phyloP scores from a whole-genome alignment of 148 eudicot species.

The Mesembryanthemum crystallinum region DNA sequence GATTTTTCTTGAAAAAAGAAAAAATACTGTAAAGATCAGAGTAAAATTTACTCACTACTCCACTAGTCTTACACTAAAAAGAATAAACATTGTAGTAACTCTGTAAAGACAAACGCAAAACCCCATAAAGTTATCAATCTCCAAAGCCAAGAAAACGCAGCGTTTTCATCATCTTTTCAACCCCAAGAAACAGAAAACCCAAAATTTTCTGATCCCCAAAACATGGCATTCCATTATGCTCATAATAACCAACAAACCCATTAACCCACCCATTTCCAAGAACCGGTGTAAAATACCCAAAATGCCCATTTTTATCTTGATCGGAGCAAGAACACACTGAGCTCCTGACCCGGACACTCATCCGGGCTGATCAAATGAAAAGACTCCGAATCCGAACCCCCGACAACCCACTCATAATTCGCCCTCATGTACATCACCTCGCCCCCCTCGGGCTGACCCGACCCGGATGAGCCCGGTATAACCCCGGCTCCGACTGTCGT shows the following conservation, averaged over 20 bases:
- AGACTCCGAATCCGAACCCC: constrained; percentile 70
- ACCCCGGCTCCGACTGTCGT: constrained; percentile 87
- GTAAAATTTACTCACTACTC: too few species aligned
- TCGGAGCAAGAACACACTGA: constrained; percentile 77
- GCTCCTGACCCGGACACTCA: constrained; percentile 66
- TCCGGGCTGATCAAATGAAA: constrained; percentile 78
- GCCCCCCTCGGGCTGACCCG: constrained; percentile 28
- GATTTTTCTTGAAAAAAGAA: neutral
- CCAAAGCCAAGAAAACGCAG: constrained; percentile 26
- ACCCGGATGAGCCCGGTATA: constrained; percentile 35
- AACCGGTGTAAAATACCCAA: neutral
- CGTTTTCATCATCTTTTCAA: constrained; percentile 9
- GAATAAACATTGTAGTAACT: constrained; percentile 10
- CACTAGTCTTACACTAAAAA: neutral
- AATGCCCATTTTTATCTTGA: constrained; percentile 33
- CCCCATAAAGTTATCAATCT: constrained; percentile 29
- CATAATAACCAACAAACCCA: too few species aligned
- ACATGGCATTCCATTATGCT: neutral
- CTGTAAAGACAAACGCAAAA: constrained; percentile 10
- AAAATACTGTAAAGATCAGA: too few species aligned
- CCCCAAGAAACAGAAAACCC: constrained; percentile 28
- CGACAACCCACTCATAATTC: constrained; percentile 78
- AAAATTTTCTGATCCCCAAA: constrained; percentile 24
- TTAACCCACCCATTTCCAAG: too few species aligned
- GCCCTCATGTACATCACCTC: constrained; percentile 93